Percentiles rank a stretch among this genome's conserved stretches.
These are phyloP conservation scores for Chaetothyriales sp. DNA, from an alignment of 2,329 filamentous ascomycete genomes.

Conservation along the genomic window DNA sequence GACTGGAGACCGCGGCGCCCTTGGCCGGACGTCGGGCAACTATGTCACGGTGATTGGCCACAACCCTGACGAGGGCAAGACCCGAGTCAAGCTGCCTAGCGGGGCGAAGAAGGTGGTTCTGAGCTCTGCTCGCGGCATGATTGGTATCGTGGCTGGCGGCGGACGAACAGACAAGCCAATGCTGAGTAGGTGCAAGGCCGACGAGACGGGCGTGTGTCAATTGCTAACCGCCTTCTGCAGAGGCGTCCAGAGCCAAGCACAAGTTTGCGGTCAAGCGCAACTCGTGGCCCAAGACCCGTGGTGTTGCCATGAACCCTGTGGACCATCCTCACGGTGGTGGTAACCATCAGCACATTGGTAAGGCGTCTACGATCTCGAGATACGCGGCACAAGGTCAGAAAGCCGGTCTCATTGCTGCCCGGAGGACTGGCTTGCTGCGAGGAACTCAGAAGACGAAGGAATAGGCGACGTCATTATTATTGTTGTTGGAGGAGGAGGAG, in stretches of 20 bases:
- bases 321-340: slow-evolving; percentile 98
- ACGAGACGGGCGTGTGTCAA: not conserved
- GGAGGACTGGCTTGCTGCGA: slow-evolving; percentile 98
- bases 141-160: slow-evolving; percentile 98
- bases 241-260: slow-evolving; percentile 99
- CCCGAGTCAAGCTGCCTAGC: slow-evolving; percentile 96
- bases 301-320: slow-evolving; percentile 99
- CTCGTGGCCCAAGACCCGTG: slow-evolving; percentile 99
- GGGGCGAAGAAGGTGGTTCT: slow-evolving; percentile 98
- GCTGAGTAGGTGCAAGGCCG: slow-evolving; percentile 56
- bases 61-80: slow-evolving; percentile 99
- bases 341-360: slow-evolving; percentile 99
- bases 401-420: slow-evolving; percentile 99
- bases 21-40: slow-evolving; percentile 96
- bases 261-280: slow-evolving; percentile 99
- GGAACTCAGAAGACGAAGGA: slow-evolving; percentile 99
- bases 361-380: slow-evolving; percentile 97
- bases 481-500: not conserved
- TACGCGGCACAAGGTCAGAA: slow-evolving; percentile 98
- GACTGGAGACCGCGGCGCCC: slow-evolving; percentile 86
- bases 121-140: slow-evolving; percentile 90
- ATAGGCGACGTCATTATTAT: slow-evolving; percentile 38
- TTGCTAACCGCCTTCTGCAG: slow-evolving; percentile 41
- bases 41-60: slow-evolving; percentile 97
- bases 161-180: slow-evolving; percentile 99